Conservation (phyloP, 345 rosid genomes). For the thale cress (Arabidopsis thaliana) region DNA sequence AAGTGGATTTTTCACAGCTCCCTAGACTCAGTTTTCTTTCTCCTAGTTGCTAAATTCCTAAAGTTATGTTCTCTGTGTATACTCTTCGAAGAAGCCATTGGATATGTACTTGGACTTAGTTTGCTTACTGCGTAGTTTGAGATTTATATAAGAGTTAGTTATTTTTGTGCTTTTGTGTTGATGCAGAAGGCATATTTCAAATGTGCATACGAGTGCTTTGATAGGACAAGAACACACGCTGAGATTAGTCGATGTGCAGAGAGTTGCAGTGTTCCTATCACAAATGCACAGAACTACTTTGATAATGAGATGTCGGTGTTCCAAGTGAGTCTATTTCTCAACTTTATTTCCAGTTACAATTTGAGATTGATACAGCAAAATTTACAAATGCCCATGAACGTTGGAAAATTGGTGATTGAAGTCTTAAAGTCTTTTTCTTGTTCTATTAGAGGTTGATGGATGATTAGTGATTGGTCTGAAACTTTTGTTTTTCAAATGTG, state of each 20-base stretch:
- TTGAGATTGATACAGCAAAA: neutral
- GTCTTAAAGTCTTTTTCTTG: neutral
- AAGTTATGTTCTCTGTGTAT: slow-evolving; percentile 18
- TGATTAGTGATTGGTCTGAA: no score
- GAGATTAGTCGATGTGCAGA: slow-evolving; percentile 84
- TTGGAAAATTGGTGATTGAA: neutral
- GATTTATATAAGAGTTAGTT: neutral
- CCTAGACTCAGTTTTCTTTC: neutral
- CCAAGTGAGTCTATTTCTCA: slow-evolving; percentile 57
- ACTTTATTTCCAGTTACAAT: neutral
- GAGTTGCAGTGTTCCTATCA: slow-evolving; percentile 77
- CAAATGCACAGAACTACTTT: slow-evolving; percentile 71
- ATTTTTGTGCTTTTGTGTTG: slow-evolving; percentile 13
- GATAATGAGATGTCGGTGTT: slow-evolving; percentile 84
- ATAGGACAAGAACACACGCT: slow-evolving; percentile 69
- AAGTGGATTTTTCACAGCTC: neutral
- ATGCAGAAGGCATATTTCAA: slow-evolving; percentile 91
- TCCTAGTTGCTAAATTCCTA: neutral
- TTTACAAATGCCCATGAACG: neutral
- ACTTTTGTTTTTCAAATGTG: neutral
- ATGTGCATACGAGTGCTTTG: slow-evolving; percentile 94
- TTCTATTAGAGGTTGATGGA: no score
- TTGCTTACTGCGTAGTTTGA: neutral
- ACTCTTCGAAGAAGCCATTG: neutral
- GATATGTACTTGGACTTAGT: neutral